Evolutionary conservation across 768 basidiomycete genomes (phyloP).

Genomic region (Suillus tomentosus): DNA sequence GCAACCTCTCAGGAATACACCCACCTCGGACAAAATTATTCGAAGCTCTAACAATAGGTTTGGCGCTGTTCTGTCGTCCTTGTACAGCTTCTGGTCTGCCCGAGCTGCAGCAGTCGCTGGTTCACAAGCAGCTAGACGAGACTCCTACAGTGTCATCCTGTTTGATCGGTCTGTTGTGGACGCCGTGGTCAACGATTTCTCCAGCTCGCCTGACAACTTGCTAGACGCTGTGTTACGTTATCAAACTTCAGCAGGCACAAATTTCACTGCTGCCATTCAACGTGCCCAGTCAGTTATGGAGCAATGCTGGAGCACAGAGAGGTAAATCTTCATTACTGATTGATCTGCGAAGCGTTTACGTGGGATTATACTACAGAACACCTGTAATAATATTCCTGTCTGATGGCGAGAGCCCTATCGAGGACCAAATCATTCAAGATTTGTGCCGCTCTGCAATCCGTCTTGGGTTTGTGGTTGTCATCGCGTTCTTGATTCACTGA

Average conservation of each 20-base stretch:
- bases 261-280: slow-evolving; percentile 44
- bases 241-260: slow-evolving; percentile 39
- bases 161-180: slow-evolving; percentile 35
- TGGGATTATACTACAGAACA: slow-evolving; percentile 20
- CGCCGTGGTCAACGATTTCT: slow-evolving; percentile 47
- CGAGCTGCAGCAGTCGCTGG: slow-evolving; percentile 40
- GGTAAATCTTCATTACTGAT: slow-evolving; percentile 30
- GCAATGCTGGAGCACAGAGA: slow-evolving; percentile 50
- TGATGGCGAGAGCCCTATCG: slow-evolving; percentile 50
- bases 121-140: slow-evolving; percentile 38
- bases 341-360: slow-evolving; percentile 15
- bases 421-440: slow-evolving; percentile 40
- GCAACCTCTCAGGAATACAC: slow-evolving; percentile 32
- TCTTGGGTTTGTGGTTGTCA: slow-evolving; percentile 41
- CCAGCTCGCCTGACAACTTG: slow-evolving; percentile 45
- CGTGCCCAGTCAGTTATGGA: slow-evolving; percentile 42
- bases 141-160: slow-evolving; percentile 58
- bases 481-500: background rate
- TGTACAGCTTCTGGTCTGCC: slow-evolving; percentile 60
- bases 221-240: slow-evolving; percentile 39
- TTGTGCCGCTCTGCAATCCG: slow-evolving; percentile 44
- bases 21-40: slow-evolving; percentile 40
- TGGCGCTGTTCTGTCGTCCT: slow-evolving; percentile 59
- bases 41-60: slow-evolving; percentile 47
- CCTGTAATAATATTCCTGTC: slow-evolving; percentile 56